Base-by-base conservation (phyloP, 495 filamentous ascomycete species). In the Penicillium chermesinum region DNA sequence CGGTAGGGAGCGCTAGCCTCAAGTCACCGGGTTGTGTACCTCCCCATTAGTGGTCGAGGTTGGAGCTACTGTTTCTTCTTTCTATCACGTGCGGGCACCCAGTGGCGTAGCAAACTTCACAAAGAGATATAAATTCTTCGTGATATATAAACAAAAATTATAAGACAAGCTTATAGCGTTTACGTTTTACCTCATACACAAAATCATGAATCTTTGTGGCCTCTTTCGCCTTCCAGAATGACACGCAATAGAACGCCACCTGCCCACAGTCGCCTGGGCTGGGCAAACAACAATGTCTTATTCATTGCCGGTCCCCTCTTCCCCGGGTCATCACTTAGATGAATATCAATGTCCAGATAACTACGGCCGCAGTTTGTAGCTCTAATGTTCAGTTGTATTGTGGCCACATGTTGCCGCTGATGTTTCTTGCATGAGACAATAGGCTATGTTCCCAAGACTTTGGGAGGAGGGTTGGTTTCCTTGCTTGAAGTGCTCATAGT, bases 331-430 rank as follows among this genome's bases (percentile, higher is more conserved):
- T 49, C 2, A 57, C 49, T 22, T 32, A 40, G 20, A 57, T 49
- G n/a, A 46, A 53, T n/a, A 49, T 42, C 6, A 36, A 49, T 34
- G 38, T 57, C 7, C 50, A 46, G 3, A 41, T 57, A 19, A 50
- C 42, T 25, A 17, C 38, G 14, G 34, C 64, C 2, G 63, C 57
- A 10, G 62, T 72, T 38, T 68, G 64, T 39, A 61, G 66, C 0
- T 35, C 59, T 0, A 63, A 69, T 39, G 42, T 69, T 0, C 65
- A 65, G 20, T 48, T 27, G 7, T 62, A 58, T 30, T 54, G 45
- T 33, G 61, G 61, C 0, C 18, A 37, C 18, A 38, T 34, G 7
- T 45, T 8, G 47, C 45, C 7, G 46, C 36, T 20, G 32, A 30
- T 10, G 10, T 30, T 10, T 10, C 25, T 30, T 30, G 25, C 25